phyloP scores from a whole-genome alignment of 768 basidiomycete genomes.

The Psilocybe sp. region DNA sequence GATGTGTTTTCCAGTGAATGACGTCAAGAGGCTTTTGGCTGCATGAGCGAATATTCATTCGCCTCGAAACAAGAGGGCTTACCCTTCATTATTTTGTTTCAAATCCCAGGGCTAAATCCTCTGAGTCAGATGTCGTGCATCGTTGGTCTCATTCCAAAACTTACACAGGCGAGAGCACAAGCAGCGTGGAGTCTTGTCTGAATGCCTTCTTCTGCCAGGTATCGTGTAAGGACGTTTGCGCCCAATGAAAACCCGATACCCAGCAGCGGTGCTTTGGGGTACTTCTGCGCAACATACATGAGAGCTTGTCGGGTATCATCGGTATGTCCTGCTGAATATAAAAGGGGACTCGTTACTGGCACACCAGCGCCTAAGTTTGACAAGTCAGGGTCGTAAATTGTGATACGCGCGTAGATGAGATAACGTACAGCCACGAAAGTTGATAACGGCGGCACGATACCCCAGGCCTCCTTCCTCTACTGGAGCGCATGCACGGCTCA shows the following conservation, averaged over 20 bases:
- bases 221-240: slow-evolving; percentile 86
- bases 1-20: slow-evolving; percentile 54
- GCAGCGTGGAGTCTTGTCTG: slow-evolving; percentile 60
- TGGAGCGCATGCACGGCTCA: slow-evolving; percentile 69
- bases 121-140: slow-evolving; percentile 15
- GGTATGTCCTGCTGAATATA: slow-evolving; percentile 89
- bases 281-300: slow-evolving; percentile 66
- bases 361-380: slow-evolving; percentile 71
- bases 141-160: slow-evolving; percentile 24
- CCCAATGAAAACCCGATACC: slow-evolving; percentile 94
- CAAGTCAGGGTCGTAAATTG: slow-evolving; percentile 12
- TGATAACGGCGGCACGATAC: slow-evolving; percentile 86
- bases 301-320: slow-evolving; percentile 85
- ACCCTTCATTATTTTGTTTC: slow-evolving; percentile 8
- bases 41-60: neutral
- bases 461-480: slow-evolving; percentile 82
- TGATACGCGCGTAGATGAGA: slow-evolving; percentile 1
- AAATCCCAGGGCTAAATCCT: slow-evolving; percentile 8
- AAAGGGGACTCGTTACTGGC: slow-evolving; percentile 75
- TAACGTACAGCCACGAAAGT: slow-evolving; percentile 85
- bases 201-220: slow-evolving; percentile 80
- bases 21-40: neutral
- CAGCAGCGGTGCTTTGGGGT: slow-evolving; percentile 78
- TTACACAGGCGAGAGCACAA: slow-evolving; percentile 72
- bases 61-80: neutral